Percentiles rank a stretch among this genome's conserved stretches.
These are phyloP conservation scores for Taiozyma sp. DNA, from an alignment of 1,139 yeast species.

Conservation along the genomic window DNA sequence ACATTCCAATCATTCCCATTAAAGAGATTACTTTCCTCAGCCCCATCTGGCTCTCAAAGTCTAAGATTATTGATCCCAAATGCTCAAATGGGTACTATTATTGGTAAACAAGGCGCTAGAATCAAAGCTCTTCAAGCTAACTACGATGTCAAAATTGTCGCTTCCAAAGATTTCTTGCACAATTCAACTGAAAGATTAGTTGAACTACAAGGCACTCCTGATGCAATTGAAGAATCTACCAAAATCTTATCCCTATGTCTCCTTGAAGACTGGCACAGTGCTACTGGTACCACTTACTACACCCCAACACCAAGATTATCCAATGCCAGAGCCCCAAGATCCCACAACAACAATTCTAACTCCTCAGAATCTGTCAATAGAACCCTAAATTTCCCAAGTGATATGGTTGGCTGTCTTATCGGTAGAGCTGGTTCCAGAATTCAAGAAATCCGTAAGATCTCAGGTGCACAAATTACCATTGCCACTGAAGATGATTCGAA, in stretches of 20 bases:
- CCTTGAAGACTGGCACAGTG: slow-evolving; percentile 63
- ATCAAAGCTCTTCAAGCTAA: slow-evolving; percentile 75
- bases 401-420: slow-evolving; percentile 85
- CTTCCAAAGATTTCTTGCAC: slow-evolving; percentile 79
- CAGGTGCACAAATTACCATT: slow-evolving; percentile 79
- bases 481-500: slow-evolving; percentile 64
- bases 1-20: slow-evolving; percentile 53
- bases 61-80: slow-evolving; percentile 76
- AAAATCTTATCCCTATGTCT: slow-evolving; percentile 67
- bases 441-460: slow-evolving; percentile 75
- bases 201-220: slow-evolving; percentile 80
- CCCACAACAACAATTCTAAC: slow-evolving; percentile 5
- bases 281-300: slow-evolving; percentile 62
- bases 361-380: slow-evolving; percentile 28
- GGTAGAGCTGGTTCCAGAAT: slow-evolving; percentile 86
- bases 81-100: slow-evolving; percentile 85
- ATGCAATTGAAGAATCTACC: slow-evolving; percentile 52
- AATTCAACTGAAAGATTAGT: slow-evolving; percentile 85
- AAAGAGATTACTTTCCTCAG: slow-evolving; percentile 50
- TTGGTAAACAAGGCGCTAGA: slow-evolving; percentile 79
- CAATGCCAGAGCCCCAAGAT: slow-evolving; percentile 3
- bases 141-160: slow-evolving; percentile 75
- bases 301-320: slow-evolving; percentile 43
- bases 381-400: slow-evolving; percentile 63
- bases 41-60: slow-evolving; percentile 46